phyloP scores from a whole-genome alignment of 495 filamentous ascomycete genomes.

The Penicillium lagena region DNA sequence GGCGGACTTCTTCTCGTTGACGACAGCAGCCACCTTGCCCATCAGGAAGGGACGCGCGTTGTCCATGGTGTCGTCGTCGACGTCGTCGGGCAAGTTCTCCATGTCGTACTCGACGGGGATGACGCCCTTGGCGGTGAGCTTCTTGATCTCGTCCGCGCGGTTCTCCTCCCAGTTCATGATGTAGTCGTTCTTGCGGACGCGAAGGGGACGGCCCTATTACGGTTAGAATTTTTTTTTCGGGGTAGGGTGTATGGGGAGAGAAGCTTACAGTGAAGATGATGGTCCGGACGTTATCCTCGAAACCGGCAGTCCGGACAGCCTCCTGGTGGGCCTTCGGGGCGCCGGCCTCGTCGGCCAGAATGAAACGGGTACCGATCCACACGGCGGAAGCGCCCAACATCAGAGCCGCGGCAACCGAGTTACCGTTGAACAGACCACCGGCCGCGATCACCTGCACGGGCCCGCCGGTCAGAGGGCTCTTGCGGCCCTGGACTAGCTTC shows the following conservation, averaged over 20 bases:
- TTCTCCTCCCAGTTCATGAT: constrained; percentile 96
- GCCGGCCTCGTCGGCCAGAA: constrained; percentile 88
- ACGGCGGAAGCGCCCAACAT: constrained; percentile 91
- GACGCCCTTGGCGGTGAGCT: constrained; percentile 78
- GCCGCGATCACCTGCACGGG: constrained; percentile 89
- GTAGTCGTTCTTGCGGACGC: constrained; percentile 88
- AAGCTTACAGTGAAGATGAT: constrained; percentile 84
- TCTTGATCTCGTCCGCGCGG: constrained; percentile 79
- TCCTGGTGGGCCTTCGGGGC: constrained; percentile 94
- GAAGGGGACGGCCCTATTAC: constrained; percentile 71
- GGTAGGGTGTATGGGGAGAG: neutral
- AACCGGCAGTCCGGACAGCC: constrained; percentile 83
- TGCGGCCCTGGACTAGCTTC: constrained; percentile 71
- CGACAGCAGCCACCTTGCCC: constrained; percentile 92
- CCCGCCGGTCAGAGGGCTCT: constrained; percentile 77
- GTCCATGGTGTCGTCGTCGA: constrained; percentile 77
- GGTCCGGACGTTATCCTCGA: constrained; percentile 91
- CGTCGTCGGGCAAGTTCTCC: constrained; percentile 69
- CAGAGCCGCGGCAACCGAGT: constrained; percentile 78
- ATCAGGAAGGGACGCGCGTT: constrained; percentile 89
- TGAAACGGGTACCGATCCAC: constrained; percentile 96
- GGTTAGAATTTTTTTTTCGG: neutral
- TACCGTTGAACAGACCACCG: constrained; percentile 90
- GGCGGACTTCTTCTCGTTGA: constrained; percentile 87
- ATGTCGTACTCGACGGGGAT: constrained; percentile 94